Conservation (phyloP, 345 rosid genomes). For the Turnera subulata region DNA sequence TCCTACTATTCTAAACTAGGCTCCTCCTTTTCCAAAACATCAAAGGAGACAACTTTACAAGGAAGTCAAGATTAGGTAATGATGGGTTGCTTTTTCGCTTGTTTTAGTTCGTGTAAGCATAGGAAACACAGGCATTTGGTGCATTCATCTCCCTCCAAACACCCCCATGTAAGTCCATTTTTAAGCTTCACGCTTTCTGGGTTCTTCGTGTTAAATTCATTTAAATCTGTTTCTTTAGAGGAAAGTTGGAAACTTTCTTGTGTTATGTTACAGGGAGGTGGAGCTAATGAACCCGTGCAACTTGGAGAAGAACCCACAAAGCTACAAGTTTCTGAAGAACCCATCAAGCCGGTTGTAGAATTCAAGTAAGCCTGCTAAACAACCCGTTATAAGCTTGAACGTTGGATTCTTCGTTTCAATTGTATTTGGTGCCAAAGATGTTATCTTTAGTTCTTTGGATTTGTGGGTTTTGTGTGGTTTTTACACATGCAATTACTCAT, state of each 20-base stretch:
- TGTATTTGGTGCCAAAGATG: not conserved
- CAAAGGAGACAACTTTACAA: not conserved
- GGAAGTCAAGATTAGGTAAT: not conserved
- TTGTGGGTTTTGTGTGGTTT: not conserved
- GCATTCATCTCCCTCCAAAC: constrained; percentile 9
- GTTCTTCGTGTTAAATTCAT: not conserved
- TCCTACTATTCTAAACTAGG: not conserved
- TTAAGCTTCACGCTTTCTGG: constrained; percentile 6
- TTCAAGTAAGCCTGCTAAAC: constrained; percentile 19
- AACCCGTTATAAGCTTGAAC: too few species aligned
- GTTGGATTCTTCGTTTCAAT: not conserved
- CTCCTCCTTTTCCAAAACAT: not conserved
- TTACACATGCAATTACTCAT: not conserved
- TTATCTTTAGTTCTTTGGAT: not conserved
- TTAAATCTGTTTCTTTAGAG: too few species aligned
- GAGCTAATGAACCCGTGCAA: constrained; percentile 1
- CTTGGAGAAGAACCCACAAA: not conserved
- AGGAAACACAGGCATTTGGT: constrained; percentile 6
- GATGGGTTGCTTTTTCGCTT: constrained; percentile 24
- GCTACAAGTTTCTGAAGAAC: constrained; percentile 10
- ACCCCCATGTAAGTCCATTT: constrained; percentile 12
- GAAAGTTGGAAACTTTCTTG: not conserved
- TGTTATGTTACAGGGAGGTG: constrained; percentile 10
- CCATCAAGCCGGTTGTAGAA: constrained; percentile 2
- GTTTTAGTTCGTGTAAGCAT: constrained; percentile 16